These are phyloP conservation scores for Botryotinia calthae DNA, from an alignment of 2,329 filamentous ascomycete species.

Conservation along the genomic window DNA sequence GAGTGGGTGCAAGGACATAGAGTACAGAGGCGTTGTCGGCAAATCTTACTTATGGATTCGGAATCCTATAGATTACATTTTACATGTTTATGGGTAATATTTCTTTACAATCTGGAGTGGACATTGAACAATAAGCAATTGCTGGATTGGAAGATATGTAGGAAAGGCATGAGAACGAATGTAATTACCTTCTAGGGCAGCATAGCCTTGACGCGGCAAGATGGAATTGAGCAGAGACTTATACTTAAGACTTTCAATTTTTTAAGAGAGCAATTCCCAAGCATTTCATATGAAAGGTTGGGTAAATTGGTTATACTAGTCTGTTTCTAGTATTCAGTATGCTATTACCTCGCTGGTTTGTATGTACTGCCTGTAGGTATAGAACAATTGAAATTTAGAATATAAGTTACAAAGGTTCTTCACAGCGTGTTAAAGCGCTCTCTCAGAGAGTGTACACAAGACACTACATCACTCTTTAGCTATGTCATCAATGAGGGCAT, in stretches of 20 bases:
- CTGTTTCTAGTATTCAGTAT: background rate
- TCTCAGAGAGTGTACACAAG: background rate
- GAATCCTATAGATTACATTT: background rate
- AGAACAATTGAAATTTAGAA: background rate
- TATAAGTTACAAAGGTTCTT: background rate
- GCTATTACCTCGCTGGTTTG: too few species aligned
- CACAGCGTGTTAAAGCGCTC: background rate
- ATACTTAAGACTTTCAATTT: background rate
- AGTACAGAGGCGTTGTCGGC: background rate
- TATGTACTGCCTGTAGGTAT: too few species aligned
- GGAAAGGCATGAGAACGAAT: background rate
- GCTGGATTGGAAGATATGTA: background rate
- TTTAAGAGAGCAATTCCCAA: background rate
- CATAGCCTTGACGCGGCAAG: background rate
- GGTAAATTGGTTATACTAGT: accelerated
- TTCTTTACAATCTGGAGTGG: too few species aligned
- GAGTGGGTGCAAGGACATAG: too few species aligned
- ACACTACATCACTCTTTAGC: background rate
- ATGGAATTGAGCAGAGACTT: too few species aligned
- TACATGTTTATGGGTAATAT: background rate
- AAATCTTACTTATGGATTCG: background rate
- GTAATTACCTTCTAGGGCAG: accelerated
- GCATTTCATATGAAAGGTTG: background rate
- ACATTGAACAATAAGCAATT: too few species aligned
- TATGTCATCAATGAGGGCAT: background rate